phyloP scores from a whole-genome alignment of 2,329 filamentous ascomycete species.

The Cladophialophora psammophila region DNA sequence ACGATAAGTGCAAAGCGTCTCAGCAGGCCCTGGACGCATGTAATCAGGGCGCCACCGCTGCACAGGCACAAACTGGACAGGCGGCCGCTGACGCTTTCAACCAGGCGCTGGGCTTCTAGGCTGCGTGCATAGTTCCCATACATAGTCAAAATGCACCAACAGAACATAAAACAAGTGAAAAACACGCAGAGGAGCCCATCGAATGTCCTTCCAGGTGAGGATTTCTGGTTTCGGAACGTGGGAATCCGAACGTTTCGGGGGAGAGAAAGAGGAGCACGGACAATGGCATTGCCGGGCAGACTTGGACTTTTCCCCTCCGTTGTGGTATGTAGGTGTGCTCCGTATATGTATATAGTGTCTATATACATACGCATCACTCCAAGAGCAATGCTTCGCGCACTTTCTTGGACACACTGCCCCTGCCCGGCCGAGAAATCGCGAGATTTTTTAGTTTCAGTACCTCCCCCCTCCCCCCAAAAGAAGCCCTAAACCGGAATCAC shows the following conservation, averaged over 20 bases:
- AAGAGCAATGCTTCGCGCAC: not conserved
- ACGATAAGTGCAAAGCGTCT: conserved; percentile 47
- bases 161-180: not conserved
- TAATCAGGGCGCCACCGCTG: conserved; percentile 21
- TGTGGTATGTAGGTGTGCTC: not conserved
- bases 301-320: not conserved
- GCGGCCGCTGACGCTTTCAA: conserved; percentile 33
- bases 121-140: not conserved
- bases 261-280: not conserved
- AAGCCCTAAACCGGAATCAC: too few relatives aligned
- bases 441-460: not conserved
- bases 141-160: not conserved
- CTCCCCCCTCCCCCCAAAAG: too few relatives aligned
- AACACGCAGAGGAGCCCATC: not conserved
- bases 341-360: not conserved
- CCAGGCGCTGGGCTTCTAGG: conserved; percentile 20
- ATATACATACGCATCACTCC: not conserved
- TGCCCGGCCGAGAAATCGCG: not conserved
- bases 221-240: not conserved
- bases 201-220: not conserved
- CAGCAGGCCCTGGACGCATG: conserved; percentile 36
- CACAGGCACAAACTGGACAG: conserved; percentile 29
- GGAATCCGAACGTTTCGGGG: not conserved
- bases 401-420: too few relatives aligned
- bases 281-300: not conserved